These are phyloP conservation scores for Pelargonium cotyledonis DNA, from an alignment of 441 rosid genomes.

Conservation along the genomic window DNA sequence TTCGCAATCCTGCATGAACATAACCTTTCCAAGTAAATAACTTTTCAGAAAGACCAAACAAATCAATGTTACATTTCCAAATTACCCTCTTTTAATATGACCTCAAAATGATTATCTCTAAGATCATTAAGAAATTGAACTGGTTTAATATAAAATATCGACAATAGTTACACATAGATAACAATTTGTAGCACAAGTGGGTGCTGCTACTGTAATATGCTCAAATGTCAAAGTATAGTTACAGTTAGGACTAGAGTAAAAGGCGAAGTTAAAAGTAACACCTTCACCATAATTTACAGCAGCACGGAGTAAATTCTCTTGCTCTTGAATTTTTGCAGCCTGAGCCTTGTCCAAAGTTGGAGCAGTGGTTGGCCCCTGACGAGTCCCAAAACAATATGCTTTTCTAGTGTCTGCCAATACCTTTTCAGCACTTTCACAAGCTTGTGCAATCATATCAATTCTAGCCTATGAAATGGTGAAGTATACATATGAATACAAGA, in stretches of 20 bases:
- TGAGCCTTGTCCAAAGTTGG: conserved; percentile 84
- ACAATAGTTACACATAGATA: neutral
- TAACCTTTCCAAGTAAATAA: conserved; percentile 12
- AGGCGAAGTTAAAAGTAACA: conserved; percentile 19
- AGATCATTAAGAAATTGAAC: neutral
- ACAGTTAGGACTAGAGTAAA: neutral
- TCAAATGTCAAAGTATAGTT: neutral
- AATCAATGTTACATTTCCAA: neutral
- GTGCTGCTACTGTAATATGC: neutral
- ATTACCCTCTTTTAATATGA: neutral
- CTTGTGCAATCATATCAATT: conserved; percentile 79
- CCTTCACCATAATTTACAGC: conserved; percentile 88
- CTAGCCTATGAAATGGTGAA: conserved; percentile 48
- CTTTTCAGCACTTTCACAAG: conserved; percentile 92
- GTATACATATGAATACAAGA: conserved; percentile 10
- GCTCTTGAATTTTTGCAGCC: conserved; percentile 86
- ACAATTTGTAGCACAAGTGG: neutral
- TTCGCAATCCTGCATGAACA: conserved; percentile 50
- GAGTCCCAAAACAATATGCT: conserved; percentile 72
- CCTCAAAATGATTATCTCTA: neutral
- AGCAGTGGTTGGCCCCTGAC: conserved; percentile 77
- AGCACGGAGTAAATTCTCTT: conserved; percentile 67
- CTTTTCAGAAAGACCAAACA: neutral
- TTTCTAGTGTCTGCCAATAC: conserved; percentile 78
- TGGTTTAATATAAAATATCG: neutral